Percentiles rank a stretch among this genome's conserved stretches.
Evolutionary conservation across 2,329 filamentous ascomycete genomes (phyloP).

Genomic region (Mollisiaceae sp.): DNA sequence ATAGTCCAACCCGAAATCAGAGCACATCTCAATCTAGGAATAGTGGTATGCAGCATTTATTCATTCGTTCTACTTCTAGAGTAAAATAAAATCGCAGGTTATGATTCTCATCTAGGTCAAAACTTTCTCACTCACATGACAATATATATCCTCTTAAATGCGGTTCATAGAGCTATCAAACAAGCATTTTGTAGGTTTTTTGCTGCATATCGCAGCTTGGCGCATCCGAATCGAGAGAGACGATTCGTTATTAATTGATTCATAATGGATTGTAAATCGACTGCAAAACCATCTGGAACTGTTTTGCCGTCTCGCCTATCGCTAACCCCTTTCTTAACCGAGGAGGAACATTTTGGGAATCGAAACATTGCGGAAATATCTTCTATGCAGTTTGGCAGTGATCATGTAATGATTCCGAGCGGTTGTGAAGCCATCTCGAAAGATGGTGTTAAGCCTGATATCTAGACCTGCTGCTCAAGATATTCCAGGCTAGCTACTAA

Average conservation of each 20-base stretch:
- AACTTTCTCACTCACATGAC: neutral
- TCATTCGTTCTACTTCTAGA: no score
- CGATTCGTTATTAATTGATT: neutral
- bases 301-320: neutral
- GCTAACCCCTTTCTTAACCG: neutral
- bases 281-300: neutral
- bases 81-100: no score
- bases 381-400: no score
- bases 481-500: no score
- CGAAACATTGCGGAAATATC: no score
- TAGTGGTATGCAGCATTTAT: no score
- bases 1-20: no score
- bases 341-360: neutral
- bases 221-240: neutral
- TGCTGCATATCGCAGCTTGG: neutral
- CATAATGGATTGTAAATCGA: neutral
- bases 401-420: no score
- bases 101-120: neutral
- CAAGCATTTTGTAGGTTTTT: neutral
- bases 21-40: no score
- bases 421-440: no score
- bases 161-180: neutral
- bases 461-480: no score
- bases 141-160: neutral
- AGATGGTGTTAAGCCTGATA: no score